phyloP scores from a whole-genome alignment of 1,139 yeast species.

The Protomyces arabidopsidicola region DNA sequence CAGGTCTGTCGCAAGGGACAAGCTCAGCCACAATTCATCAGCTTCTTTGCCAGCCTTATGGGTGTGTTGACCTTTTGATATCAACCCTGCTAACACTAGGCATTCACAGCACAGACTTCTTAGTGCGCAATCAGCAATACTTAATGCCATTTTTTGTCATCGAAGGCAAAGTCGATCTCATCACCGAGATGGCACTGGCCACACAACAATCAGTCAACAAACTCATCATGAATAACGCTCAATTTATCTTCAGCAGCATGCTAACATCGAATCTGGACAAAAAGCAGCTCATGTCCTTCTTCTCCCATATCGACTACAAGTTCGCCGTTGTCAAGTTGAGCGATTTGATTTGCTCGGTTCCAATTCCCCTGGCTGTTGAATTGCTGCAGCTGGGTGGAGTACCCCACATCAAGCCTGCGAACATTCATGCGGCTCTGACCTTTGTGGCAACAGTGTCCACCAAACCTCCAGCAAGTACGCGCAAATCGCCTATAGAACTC shows the following conservation, averaged over 20 bases:
- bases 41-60: constrained; percentile 51
- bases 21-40: constrained; percentile 50
- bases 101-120: constrained; percentile 56
- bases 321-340: constrained; percentile 41
- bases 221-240: constrained; percentile 40
- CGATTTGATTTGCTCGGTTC: constrained; percentile 45
- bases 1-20: constrained; percentile 74
- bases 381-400: constrained; percentile 37
- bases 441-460: constrained; percentile 22
- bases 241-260: constrained; percentile 48
- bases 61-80: constrained; percentile 53
- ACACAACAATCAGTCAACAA: constrained; percentile 35
- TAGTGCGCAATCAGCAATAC: constrained; percentile 64
- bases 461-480: constrained; percentile 4
- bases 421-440: constrained; percentile 19
- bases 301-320: constrained; percentile 52
- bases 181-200: constrained; percentile 54
- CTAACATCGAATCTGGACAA: constrained; percentile 47
- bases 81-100: constrained; percentile 62
- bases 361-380: constrained; percentile 38
- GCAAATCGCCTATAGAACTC: constrained; percentile 34
- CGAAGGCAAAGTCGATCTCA: constrained; percentile 57
- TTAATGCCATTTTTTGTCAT: constrained; percentile 73
- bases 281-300: constrained; percentile 50
- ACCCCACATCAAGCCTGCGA: constrained; percentile 8